Base-by-base conservation (phyloP, 2,329 filamentous ascomycete genomes). In the Paraconiothyrium brasiliense region DNA sequence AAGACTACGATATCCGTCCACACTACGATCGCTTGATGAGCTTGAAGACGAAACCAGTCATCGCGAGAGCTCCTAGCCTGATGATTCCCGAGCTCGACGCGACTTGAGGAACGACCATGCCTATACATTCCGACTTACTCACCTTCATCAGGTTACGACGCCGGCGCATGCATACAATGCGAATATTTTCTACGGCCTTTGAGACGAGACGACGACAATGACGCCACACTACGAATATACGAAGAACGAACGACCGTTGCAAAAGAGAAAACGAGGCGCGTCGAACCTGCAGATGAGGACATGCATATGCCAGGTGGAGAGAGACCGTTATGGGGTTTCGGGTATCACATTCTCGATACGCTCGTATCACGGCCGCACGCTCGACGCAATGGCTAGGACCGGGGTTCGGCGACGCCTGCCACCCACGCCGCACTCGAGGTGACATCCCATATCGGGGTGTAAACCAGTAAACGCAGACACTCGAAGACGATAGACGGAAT, bases 1-100 rank as follows among this genome's bases (percentile, higher is more conserved):
- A 55, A 49, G 76, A 78, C 57, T 71, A 71, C 47, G 74, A 78
- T 60, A 64, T 78, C 8, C 64, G 76, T 16, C 58, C 70, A 13
- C 72, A 78, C 50, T 77, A 74, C 57, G 72, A 78, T 58, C 69
- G 73, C 20, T 63, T 78, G 63, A 71, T 71, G 65, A 64, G 66
- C 24, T 44, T 72, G 59, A 66, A 64, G 57, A 63, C 61, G 16
- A 71, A 61, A 32, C 49, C 65, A 4, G 57, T 72, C 30, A 68
- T 72, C 59, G 62, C 64, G n/a, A 59, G 64, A 44, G 68, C 70
- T 35, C 67, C 66, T 7, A 66, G 61, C 30, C 24, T 72, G 47
- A 41, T 47, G 41, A 70, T 72, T 39, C 68, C 70, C 13, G 70
- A 72, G 47, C 54, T 72, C 43, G 70, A 70, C 57, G 58, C 59